These are phyloP conservation scores for Jaapia argillacea DNA, from an alignment of 768 basidiomycete species.

Conservation along the genomic window DNA sequence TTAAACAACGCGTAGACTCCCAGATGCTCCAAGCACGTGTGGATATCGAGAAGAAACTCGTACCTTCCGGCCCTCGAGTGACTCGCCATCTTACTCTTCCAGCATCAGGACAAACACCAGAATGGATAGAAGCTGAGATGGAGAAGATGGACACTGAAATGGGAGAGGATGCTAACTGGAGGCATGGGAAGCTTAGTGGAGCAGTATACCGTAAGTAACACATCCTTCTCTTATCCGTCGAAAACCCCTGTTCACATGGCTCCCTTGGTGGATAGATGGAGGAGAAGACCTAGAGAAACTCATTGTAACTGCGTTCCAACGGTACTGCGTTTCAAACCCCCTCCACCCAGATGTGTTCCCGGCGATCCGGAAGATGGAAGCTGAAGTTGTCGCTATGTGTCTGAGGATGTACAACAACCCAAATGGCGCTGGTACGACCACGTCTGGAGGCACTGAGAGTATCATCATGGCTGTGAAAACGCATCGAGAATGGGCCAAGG, in stretches of 20 bases:
- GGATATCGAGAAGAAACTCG: slow-evolving; percentile 57
- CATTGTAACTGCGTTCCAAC: slow-evolving; percentile 70
- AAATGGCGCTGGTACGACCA: slow-evolving; percentile 83
- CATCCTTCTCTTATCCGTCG: neutral
- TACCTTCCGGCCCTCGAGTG: slow-evolving; percentile 54
- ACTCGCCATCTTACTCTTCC: slow-evolving; percentile 62
- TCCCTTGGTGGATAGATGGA: slow-evolving; percentile 43
- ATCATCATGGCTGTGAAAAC: slow-evolving; percentile 96
- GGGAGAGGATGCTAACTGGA: slow-evolving; percentile 41
- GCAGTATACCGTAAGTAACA: slow-evolving; percentile 69
- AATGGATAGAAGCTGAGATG: slow-evolving; percentile 77
- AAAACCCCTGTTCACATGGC: neutral
- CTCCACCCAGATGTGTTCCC: slow-evolving; percentile 93
- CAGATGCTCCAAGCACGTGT: slow-evolving; percentile 57
- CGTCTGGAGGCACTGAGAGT: slow-evolving; percentile 91
- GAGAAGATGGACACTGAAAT: slow-evolving; percentile 63
- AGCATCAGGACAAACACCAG: slow-evolving; percentile 46
- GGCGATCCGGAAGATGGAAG: slow-evolving; percentile 92
- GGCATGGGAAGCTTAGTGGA: slow-evolving; percentile 68
- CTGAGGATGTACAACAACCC: slow-evolving; percentile 80
- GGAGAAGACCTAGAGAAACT: slow-evolving; percentile 73
- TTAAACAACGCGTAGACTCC: slow-evolving; percentile 44
- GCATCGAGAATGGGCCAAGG: slow-evolving; percentile 84
- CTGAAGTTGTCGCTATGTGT: slow-evolving; percentile 86
- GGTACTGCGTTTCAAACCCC: slow-evolving; percentile 82